Base-by-base conservation (phyloP, 2,329 filamentous ascomycete genomes). In the Zasmidium cellare region DNA sequence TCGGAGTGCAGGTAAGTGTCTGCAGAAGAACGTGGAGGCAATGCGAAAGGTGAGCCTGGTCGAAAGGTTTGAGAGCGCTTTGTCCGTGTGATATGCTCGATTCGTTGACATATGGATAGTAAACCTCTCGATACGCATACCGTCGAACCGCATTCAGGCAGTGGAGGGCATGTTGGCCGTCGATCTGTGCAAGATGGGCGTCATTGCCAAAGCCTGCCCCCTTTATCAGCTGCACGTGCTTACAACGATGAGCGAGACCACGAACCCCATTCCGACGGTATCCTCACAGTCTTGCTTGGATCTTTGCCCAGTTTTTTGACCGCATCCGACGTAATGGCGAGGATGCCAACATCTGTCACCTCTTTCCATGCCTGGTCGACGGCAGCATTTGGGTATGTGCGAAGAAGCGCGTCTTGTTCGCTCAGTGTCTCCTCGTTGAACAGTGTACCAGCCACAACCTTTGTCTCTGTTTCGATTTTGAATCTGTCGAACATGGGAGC, bases 121-220 rank as follows among this genome's bases (percentile, higher is more conserved):
- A 55, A n/a, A 48, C 38, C n/a, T 55, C 46, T 9, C 53, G 53
- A 55, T 55, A 55, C 0, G 53, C 19, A 12, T 55, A 55, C 3
- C 53, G 23, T 1, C 53, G 53, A n/a, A 55, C 25, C 1, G 53
- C 44, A 28, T 55, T 55, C 2, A 55, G 45, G 28, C 53, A 55
- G 28, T 55, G 53, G 18, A 55, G 31, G 11, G 53, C 53, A 7
- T 55, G 53, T 12, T 55, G 53, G 20, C 53, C 53, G 22, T 55
- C 53, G 53, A 55, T 44, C 28, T 38, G 18, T 0, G 53, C 53
- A 23, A 55, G 53, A 24, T 55, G 46, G 12, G 46, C 53, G 9
- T 55, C 46, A 5, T 41, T 12, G 23, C 51, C 51, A 14, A 46
- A 24, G 44, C 51, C 51, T 47, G 35, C 3, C 11, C 3, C 41